Conservation (phyloP, 805 yeast species). For the Wickerhamiella kurtzmanii region DNA sequence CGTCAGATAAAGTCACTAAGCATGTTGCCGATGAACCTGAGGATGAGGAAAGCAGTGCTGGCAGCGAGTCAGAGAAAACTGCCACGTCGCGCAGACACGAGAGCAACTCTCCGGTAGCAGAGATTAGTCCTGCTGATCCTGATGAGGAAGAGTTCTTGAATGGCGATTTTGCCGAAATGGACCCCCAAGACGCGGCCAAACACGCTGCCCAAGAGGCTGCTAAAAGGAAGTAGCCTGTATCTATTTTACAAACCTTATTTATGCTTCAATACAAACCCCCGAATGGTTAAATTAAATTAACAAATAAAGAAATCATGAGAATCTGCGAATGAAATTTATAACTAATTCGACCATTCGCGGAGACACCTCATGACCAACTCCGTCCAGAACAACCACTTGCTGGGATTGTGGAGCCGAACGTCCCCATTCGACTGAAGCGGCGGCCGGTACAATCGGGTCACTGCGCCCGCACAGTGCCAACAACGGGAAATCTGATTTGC, state of each 20-base stretch:
- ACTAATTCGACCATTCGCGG: conserved; percentile 21
- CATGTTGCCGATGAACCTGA: neutral
- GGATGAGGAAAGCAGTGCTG: conserved; percentile 3
- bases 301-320: too few relatives aligned
- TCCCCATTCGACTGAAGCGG: conserved; percentile 24
- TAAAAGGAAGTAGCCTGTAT: too few relatives aligned
- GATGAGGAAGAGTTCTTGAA: too few relatives aligned
- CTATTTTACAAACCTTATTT: too few relatives aligned
- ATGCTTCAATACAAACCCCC: too few relatives aligned
- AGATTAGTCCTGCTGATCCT: too few relatives aligned
- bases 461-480: conserved; percentile 26
- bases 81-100: too few relatives aligned
- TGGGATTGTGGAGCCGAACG: conserved; percentile 13
- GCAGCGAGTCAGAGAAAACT: neutral
- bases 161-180: neutral
- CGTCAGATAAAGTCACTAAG: conserved; percentile 8
- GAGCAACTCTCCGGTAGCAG: too few relatives aligned
- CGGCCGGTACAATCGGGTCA: conserved; percentile 28
- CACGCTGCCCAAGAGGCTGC: neutral
- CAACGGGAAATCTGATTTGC: conserved; percentile 13
- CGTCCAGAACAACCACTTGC: conserved; percentile 20
- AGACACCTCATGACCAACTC: conserved; percentile 24
- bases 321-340: conserved; percentile 19
- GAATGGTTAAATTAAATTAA: too few relatives aligned
- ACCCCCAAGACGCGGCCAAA: neutral